A percentile compares a stretch with the other conserved stretches of the same genome.
Conservation (phyloP, 495 filamentous ascomycete genomes). For the Aspergillus diversus region DNA sequence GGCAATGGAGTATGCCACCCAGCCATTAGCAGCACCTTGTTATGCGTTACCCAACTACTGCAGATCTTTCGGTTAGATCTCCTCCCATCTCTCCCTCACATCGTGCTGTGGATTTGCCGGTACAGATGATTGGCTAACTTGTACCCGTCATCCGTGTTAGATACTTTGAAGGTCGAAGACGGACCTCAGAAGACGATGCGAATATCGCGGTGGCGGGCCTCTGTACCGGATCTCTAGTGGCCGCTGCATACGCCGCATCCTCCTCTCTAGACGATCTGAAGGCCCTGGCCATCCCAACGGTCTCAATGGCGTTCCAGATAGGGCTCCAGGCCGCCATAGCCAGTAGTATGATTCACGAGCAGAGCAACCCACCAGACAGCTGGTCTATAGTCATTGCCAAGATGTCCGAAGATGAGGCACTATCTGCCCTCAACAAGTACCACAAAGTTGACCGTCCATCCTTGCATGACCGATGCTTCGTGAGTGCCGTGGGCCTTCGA, state of each 20-base stretch:
- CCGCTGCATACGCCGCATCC: neutral
- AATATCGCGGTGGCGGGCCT: neutral
- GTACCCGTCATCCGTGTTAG: neutral
- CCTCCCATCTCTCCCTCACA: neutral
- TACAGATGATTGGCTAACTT: neutral
- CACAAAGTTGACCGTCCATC: conserved; percentile 1
- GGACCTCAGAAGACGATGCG: neutral
- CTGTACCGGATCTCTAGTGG: neutral
- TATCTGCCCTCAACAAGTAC: conserved; percentile 1
- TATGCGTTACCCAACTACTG: neutral
- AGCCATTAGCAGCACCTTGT: neutral
- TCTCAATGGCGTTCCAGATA: neutral
- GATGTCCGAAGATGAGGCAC: neutral
- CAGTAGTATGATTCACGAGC: neutral
- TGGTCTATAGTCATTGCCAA: neutral
- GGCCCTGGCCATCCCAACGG: neutral
- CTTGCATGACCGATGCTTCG: neutral
- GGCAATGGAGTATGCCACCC: neutral
- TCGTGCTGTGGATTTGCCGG: neutral
- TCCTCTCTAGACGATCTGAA: neutral
- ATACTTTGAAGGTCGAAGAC: neutral
- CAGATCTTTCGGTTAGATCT: neutral
- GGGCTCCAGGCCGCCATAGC: neutral
- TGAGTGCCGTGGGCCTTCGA: conserved; percentile 1
- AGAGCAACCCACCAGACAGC: neutral